Evolutionary conservation across 495 filamentous ascomycete species (phyloP), one percentile per base, ranked within the genome.

Genomic region (Lophiotrema nucula): DNA sequence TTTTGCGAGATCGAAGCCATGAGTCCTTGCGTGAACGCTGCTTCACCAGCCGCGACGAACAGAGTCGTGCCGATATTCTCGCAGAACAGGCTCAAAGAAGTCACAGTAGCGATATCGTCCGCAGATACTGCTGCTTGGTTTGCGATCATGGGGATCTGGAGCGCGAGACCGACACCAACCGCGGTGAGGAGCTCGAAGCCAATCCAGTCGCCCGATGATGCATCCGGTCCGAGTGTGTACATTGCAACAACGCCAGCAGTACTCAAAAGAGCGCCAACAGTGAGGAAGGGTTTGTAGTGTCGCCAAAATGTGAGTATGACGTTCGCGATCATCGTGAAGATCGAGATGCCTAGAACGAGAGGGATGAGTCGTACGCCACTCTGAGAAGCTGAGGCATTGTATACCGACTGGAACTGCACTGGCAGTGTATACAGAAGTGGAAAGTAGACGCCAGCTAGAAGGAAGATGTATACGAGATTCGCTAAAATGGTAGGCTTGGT

Each of bases 381-480:
- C 27, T 62, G 49, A 39, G 60, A 48, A 21, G 66, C 63, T 15
- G 56, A 61, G 33, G 39, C 48, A 24, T 56, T 56, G 28, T 41
- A 10, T 2, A 68, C 56, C 3, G 53, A 58, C 47, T 72, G 68
- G 55, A 72, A 70, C 33, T 70, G 70, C 18, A 72, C 67, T 12
- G 69, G 68, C 0, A 70, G 68, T 23, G 70, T 65, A 58, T 64
- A 67, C 8, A 64, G 47, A 13, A 72, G 54, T 1, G 47, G 39
- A 13, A 68, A 51, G 46, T 55, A 65, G 15, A 58, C 44, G 33
- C 65, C 64, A 18, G 37, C 48, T 25, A 49, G 38, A 27, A 67
- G 66, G 62, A 65, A 51, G 6, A 47, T 22, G 47, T 60, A 69
- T 3, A 47, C 31, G n/a, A 44, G 27, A 25, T 49, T 43, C 11